Base-by-base conservation (phyloP, 768 basidiomycete genomes). In the Dacryopinax primogenitus region DNA sequence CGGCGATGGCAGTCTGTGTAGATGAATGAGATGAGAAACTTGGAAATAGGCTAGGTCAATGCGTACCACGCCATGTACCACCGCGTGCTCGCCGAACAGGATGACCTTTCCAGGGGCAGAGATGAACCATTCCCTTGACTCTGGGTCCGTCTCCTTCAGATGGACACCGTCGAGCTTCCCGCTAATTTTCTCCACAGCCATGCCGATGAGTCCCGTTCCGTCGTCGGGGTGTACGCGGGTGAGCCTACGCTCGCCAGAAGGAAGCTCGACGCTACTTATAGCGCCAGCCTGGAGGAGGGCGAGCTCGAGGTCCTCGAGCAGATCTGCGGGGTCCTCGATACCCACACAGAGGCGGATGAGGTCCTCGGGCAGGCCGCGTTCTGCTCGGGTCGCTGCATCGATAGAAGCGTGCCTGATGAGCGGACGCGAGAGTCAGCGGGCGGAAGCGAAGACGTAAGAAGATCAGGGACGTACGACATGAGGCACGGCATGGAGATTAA, bases 401-500 rank as follows among this genome's bases (percentile, higher is more conserved):
- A 99, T 99, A 37, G 96, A 98, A 26, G 96, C 93, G 74, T 99
- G 96, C 18, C 95, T 95, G 69, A 15, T n/a, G n/a, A n/a, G n/a
- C n/a, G n/a, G n/a, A n/a, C n/a, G 64, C 64, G 62, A 62, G 16
- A 34, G 28, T 47, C 63, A 58, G 23, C 63, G 47, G n/a, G n/a
- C 33, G 30, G 30, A 63, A 33, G 35, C 64, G 32, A 63, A 66
- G 41, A 35, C 2, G 23, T 1, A 44, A 16, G 15, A 30, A 66
- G 64, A 58, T 18, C 36, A 39, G 26, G 26, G 18, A 88, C 94
- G 78, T 76, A 98, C 95, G 93, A 96, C 96, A 99, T 98, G 70
- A 92, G 85, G 74, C 96, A 98, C 36, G 96, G 96, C 95, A 99
- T 97, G 68, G 90, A 92, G 77, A 98, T 98, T 74, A 99, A 74